These are phyloP conservation scores for Yarrowia sp. DNA, from an alignment of 805 yeast genomes.

Conservation along the genomic window DNA sequence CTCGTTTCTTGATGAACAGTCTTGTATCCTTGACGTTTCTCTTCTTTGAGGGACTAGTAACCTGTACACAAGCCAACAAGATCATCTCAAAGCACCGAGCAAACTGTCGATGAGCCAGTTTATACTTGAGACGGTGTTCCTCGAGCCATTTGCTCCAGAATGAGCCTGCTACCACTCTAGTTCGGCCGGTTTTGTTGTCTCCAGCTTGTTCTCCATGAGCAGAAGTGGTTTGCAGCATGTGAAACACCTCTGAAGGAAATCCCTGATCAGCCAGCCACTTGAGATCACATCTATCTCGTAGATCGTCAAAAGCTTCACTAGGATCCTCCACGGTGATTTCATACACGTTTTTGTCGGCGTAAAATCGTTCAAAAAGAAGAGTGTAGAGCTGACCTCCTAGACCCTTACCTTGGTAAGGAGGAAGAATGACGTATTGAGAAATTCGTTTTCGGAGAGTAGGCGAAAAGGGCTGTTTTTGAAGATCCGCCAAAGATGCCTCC, in stretches of 20 bases:
- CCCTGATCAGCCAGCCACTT: slow-evolving; percentile 43
- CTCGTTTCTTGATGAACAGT: slow-evolving; percentile 66
- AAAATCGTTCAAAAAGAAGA: slow-evolving; percentile 55
- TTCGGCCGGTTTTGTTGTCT: slow-evolving; percentile 29
- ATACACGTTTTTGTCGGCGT: slow-evolving; percentile 48
- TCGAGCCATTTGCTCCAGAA: slow-evolving; percentile 42
- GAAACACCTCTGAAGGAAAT: slow-evolving; percentile 14
- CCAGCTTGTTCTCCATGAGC: slow-evolving; percentile 31
- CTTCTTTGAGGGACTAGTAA: slow-evolving; percentile 19
- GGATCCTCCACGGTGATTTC: slow-evolving; percentile 95
- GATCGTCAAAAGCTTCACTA: slow-evolving; percentile 84
- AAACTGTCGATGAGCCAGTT: slow-evolving; percentile 77
- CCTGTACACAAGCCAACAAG: slow-evolving; percentile 44
- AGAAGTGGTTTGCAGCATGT: slow-evolving; percentile 34
- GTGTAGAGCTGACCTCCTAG: slow-evolving; percentile 67
- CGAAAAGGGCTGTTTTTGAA: slow-evolving; percentile 35
- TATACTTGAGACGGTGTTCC: slow-evolving; percentile 44
- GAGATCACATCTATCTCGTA: slow-evolving; percentile 81
- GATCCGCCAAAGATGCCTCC: slow-evolving; percentile 47
- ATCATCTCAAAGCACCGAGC: slow-evolving; percentile 76
- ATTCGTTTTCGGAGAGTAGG: slow-evolving; percentile 60
- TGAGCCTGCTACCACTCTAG: slow-evolving; percentile 20
- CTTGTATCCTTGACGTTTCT: slow-evolving; percentile 42
- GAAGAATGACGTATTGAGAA: slow-evolving; percentile 81
- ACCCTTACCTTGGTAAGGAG: slow-evolving; percentile 72